A percentile compares a stretch with the other conserved stretches of the same genome.
Evolutionary conservation across 2,329 filamentous ascomycete genomes (phyloP).

Genomic region (Botrytis fragariae): DNA sequence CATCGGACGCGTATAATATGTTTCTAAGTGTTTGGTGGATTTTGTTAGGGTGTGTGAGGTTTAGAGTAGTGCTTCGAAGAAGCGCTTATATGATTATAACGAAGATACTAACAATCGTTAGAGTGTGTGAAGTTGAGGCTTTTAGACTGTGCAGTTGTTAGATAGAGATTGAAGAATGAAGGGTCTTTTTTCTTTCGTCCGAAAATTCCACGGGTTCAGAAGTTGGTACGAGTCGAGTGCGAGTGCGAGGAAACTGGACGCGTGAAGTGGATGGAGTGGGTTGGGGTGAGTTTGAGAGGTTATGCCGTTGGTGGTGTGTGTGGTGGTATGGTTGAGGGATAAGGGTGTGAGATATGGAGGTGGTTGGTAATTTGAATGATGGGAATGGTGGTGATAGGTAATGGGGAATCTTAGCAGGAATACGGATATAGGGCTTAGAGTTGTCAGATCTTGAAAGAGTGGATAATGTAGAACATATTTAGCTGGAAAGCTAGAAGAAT

Average conservation of each 20-base stretch:
- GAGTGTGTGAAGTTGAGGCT: not conserved
- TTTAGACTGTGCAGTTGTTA: not conserved
- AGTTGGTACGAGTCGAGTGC: not conserved
- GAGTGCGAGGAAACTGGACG: not conserved
- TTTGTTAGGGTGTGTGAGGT: not conserved
- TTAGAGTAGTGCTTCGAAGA: not conserved
- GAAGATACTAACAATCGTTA: not conserved
- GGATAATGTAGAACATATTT: not conserved
- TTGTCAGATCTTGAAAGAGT: not conserved
- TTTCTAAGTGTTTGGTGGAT: not conserved
- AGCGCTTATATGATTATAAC: not conserved
- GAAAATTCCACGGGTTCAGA: not conserved
- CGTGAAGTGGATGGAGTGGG: not conserved
- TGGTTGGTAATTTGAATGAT: not conserved
- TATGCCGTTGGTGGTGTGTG: not conserved
- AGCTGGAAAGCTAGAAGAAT: conserved; percentile 12
- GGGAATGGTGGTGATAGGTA: not conserved
- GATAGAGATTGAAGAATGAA: not conserved
- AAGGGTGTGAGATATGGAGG: not conserved
- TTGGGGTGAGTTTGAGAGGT: not conserved
- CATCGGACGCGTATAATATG: not conserved
- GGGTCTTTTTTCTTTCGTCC: not conserved
- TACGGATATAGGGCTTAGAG: conserved; percentile 23
- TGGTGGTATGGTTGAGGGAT: not conserved
- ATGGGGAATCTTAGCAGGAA: conserved; percentile 30